Conservation (phyloP, 768 basidiomycete genomes). For the Mycena leptocephala region DNA sequence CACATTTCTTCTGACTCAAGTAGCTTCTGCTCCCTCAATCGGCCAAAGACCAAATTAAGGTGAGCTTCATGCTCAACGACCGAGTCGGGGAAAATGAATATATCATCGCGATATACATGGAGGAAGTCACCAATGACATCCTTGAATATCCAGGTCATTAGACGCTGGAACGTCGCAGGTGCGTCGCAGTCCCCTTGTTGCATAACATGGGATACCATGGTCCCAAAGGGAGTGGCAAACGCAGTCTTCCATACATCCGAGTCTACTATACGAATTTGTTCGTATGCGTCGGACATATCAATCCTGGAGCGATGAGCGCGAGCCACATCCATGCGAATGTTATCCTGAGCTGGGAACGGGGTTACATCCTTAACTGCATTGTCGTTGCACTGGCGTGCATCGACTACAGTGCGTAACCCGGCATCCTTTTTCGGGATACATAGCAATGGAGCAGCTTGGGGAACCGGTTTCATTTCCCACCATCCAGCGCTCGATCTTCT, state of each 20-base stretch:
- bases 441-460: conserved; percentile 43
- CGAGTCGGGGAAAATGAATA: conserved; percentile 56
- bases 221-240: conserved; percentile 40
- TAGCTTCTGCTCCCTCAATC: conserved; percentile 44
- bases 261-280: conserved; percentile 47
- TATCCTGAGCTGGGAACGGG: too few species aligned
- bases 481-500: conserved; percentile 15
- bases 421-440: conserved; percentile 45
- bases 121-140: conserved; percentile 55
- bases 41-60: conserved; percentile 48
- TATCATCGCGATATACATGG: conserved; percentile 63
- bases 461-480: conserved; percentile 22
- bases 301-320: too few species aligned
- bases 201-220: neutral
- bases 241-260: conserved; percentile 43
- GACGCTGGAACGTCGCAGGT: too few species aligned
- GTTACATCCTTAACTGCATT: conserved; percentile 59
- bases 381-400: conserved; percentile 54
- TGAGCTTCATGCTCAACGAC: conserved; percentile 57
- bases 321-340: too few species aligned
- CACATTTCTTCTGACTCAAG: conserved; percentile 41
- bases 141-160: conserved; percentile 61
- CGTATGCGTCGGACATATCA: conserved; percentile 52
- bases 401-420: conserved; percentile 50
- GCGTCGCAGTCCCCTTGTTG: conserved; percentile 60